Base-by-base conservation (phyloP, 345 rosid species). In the Ceriops tagal region DNA sequence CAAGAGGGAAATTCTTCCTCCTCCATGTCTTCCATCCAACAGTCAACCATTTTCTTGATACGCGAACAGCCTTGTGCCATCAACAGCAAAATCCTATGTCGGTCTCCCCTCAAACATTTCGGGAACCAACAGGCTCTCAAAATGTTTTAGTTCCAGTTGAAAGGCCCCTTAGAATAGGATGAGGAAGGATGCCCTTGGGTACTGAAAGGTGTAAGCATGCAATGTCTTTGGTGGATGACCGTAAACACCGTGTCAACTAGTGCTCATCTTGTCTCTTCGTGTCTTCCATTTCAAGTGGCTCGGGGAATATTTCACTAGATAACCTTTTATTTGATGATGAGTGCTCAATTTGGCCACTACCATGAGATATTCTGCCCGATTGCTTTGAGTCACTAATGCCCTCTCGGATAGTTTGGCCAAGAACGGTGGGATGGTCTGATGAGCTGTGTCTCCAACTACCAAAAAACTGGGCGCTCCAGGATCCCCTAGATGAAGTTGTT, bases 361-460 rank as follows among this genome's bases (percentile, higher is more conserved):
- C 78, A 37, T 59, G 55, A 13, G 69, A 71, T 47, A 27, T 91
- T 90, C 77, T 88, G 85, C 77, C 85, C 0, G 93, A 83, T 67
- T 82, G 91, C 70, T 82, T 93, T 39, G 84, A 76, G 76, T 92
- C 84, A 64, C 80, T 71, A 2, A 77, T 71, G 24, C 82, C 87
- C 66, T 79, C 82, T 8, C 75, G 68, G 61, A 22, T 66, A 51
- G 53, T 55, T 20, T 37, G 73, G 83, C 73, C 77, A 59, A 28
- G 28, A 20, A 30, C 3, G 5, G 52, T 1, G 19, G 73, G 49
- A 5, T 64, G 39, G 32, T 95, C 98, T 0, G 87, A 86, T n/a
- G 93, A 77, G 58, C 89, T 89, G 56, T 84, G 97, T n/a, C 93
- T 86, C 99, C 98, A 92, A 71, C 98, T 95, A 37, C 99, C 92